Evolutionary conservation across 805 yeast genomes (phyloP).

Genomic region (Saturnispora hagleri): DNA sequence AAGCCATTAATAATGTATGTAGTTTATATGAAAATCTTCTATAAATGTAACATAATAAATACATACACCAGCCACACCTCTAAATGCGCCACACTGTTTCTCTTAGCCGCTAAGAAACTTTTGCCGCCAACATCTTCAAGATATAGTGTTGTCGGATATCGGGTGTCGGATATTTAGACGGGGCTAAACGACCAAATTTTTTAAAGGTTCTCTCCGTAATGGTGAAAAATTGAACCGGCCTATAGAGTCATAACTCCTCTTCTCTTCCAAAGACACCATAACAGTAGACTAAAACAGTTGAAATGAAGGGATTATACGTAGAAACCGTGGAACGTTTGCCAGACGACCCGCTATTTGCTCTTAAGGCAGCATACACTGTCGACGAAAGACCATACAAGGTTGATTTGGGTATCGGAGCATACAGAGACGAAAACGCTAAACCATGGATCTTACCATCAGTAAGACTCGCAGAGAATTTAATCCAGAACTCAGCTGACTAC

Average conservation of each 20-base stretch:
- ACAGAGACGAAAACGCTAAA: conserved; percentile 80
- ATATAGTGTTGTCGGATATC: neutral
- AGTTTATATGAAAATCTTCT: too few relatives aligned
- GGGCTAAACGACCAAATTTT: too few relatives aligned
- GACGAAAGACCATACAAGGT: conserved; percentile 62
- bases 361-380: conserved; percentile 54
- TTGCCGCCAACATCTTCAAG: neutral
- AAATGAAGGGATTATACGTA: conserved; percentile 19
- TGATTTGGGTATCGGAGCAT: conserved; percentile 89
- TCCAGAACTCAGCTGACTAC: conserved; percentile 49
- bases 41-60: too few relatives aligned
- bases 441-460: conserved; percentile 87
- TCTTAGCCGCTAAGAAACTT: neutral
- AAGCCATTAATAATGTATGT: neutral
- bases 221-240: neutral
- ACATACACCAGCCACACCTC: neutral
- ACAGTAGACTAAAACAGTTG: neutral
- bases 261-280: neutral
- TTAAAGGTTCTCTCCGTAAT: neutral
- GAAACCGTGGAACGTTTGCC: conserved; percentile 52
- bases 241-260: neutral
- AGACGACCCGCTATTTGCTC: conserved; percentile 80
- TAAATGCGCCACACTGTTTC: neutral
- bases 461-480: conserved; percentile 55
- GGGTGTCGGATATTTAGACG: neutral